These are phyloP conservation scores for Aspergillus egyptiacus DNA, from an alignment of 495 filamentous ascomycete genomes.

Conservation along the genomic window DNA sequence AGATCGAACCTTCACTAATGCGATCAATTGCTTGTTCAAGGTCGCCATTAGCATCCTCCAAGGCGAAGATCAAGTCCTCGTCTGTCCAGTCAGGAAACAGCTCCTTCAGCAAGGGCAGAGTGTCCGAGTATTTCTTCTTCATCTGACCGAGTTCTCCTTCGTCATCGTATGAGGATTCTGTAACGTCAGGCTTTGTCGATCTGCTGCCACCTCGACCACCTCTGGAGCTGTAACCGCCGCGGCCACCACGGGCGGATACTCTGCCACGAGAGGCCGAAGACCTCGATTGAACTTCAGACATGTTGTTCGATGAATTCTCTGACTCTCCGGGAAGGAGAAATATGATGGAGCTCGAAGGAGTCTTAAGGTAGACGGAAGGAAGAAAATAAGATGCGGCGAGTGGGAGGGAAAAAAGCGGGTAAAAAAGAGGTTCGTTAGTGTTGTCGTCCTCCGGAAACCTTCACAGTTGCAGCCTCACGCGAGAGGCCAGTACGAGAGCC, in stretches of 20 bases:
- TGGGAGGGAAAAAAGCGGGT: conserved; percentile 27
- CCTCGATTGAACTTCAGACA: conserved; percentile 92
- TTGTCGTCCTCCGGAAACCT: conserved; percentile 14
- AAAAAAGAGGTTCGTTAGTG: conserved; percentile 22
- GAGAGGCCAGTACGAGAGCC: conserved; percentile 40
- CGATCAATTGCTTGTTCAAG: conserved; percentile 75
- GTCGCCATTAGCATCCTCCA: conserved; percentile 89
- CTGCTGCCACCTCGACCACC: conserved; percentile 60
- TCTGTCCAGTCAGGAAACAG: conserved; percentile 90
- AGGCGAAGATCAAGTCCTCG: conserved; percentile 82
- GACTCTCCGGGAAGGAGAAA: conserved; percentile 30
- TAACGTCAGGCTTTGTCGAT: conserved; percentile 65
- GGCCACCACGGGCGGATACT: conserved; percentile 73
- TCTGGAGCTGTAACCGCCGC: conserved; percentile 72
- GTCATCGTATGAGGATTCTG: conserved; percentile 61
- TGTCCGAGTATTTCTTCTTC: conserved; percentile 75
- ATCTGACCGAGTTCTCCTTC: conserved; percentile 87
- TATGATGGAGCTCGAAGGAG: conserved; percentile 31
- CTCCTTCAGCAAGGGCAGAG: conserved; percentile 74
- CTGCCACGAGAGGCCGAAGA: conserved; percentile 70
- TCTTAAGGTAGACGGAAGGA: conserved; percentile 31
- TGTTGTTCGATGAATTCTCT: conserved; percentile 35
- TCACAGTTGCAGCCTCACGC: conserved; percentile 35
- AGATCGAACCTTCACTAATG: conserved; percentile 73
- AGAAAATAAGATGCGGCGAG: conserved; percentile 30